Evolutionary conservation across 176 grass and related monocot species (phyloP), one percentile per base, ranked within the genome.

Genomic region (Poa pratensis): DNA sequence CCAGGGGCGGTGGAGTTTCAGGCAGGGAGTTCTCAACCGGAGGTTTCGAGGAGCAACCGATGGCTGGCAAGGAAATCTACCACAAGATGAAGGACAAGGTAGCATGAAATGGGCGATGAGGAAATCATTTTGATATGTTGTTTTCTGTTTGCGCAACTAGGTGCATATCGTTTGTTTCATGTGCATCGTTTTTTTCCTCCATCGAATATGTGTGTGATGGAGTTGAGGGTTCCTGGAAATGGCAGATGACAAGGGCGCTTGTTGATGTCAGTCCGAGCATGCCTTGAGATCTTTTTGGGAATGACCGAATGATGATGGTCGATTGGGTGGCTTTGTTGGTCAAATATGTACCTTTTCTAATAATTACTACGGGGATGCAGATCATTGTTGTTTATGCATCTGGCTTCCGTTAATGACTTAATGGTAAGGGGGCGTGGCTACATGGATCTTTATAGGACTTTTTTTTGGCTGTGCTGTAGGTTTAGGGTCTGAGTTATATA

Each of bases 51-150:
- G 26, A 77, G 52, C 67, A 23, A 27, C 2, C 69, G 75, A 92
- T 92, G 90, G 76, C 87, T 28, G 87, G 90, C 78, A 92, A 92
- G 84, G 90, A 92, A 80, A 91, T 91, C 81, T 87, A 76, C 76
- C 30, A 87, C 85, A 91, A 87, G 70, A 86, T 91, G 85, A 91
- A 91, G 85, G 89, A 91, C 60, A 91, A 87, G 89, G 89, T 91
- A 87, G 58, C 19, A 1, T 23, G 3, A 79, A 68, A 80, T 57
- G 66, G 63, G 52, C 28, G 80, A 52, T 40, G 80, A 76, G 15
- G 69, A 17, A 69, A 59, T 63, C 17, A 24, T 13, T 66, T 71
- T 70, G 6, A 17, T 50, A 42, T 48, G 26, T 89, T 73, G 5
- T 24, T 13, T 77, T 32, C 40, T 54, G 30, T 5, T 84, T 75